Base-by-base conservation (phyloP, 2,329 filamentous ascomycete species). In the Acrocalymma vagum region DNA sequence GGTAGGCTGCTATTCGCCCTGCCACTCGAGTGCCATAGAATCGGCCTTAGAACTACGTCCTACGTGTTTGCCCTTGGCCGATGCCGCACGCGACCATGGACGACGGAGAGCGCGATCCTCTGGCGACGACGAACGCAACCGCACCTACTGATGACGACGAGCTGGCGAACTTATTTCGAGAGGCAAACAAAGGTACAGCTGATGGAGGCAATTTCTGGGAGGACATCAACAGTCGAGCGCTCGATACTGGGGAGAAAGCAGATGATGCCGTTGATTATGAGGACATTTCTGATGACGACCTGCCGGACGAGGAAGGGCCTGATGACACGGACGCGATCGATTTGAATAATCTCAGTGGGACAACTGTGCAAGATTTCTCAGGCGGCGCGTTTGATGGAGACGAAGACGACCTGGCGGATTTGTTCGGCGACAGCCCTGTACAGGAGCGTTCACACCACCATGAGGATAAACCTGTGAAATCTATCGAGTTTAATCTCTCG, bases 211-310 rank as follows among this genome's bases (percentile, higher is more conserved):
- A 58, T 17, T 57, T 64, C 16, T 36, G 62, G 6, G 56, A 55
- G 5, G 59, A 58, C 21, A 38, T 70, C 24, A 62, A 62, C 22
- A 48, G 48, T 25, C 52, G 61, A 22, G 62, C 69, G 37, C 67
- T 79, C 36, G 75, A 77, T 36, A 55, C 67, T 36, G 80, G 78
- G 14, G 87, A 90, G 67, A 99, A 99, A 71, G 93, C 91, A 38
- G 91, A 91, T 45, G 89, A 97, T 72, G 94, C 94, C 26, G 75
- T 94, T 48, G 94, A 99, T 64, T 99, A 80, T 58, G 90, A 89
- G 64, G 90, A 96, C 62, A 92, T 97, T 48, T 87, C 87, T 53
- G 93, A 97, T 65, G 91, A 95, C 63, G 92, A 96, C 50, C 79
- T 96, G 6, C 87, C 90, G 6, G 90, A 94, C 50, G 85, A 89